A percentile compares a stretch with the other conserved stretches of the same genome.
Evolutionary conservation across 768 basidiomycete species (phyloP).

Genomic region (Hericium alpestre): DNA sequence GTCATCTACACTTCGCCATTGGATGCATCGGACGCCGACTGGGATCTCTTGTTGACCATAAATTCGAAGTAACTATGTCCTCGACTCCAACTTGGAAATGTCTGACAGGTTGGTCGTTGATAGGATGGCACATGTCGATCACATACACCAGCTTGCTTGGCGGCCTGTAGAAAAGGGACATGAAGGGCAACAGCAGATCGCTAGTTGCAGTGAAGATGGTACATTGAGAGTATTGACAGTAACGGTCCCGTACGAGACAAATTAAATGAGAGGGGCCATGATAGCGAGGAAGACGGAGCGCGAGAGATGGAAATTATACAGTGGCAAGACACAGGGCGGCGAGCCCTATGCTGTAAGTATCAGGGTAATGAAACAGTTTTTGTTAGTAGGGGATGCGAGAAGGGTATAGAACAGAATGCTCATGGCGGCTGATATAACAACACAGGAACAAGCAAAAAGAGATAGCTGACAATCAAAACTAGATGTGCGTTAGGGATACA

Average conservation of each 20-base stretch:
- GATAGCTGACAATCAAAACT: conserved; percentile 11
- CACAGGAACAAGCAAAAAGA: conserved; percentile 21
- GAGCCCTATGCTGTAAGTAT: conserved; percentile 28
- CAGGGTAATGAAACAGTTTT: conserved; percentile 58
- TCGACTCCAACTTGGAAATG: neutral
- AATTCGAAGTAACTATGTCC: conserved; percentile 35
- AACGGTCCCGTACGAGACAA: conserved; percentile 2
- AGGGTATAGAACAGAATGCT: conserved; percentile 61
- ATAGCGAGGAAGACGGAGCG: conserved; percentile 1
- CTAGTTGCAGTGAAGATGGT: conserved; percentile 89
- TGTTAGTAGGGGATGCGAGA: conserved; percentile 36
- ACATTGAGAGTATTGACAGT: conserved; percentile 57
- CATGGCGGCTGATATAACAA: conserved; percentile 38
- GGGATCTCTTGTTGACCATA: conserved; percentile 38
- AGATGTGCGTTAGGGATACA: conserved; percentile 75
- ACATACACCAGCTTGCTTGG: conserved; percentile 79
- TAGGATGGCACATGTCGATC: conserved; percentile 66
- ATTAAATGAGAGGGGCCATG: conserved; percentile 15
- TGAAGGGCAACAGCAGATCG: conserved; percentile 38
- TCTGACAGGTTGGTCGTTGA: conserved; percentile 2
- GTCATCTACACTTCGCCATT: conserved; percentile 40
- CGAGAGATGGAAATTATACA: conserved; percentile 52
- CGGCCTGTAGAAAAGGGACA: conserved; percentile 31
- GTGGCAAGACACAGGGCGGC: conserved; percentile 34
- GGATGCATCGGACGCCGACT: conserved; percentile 25